Evolutionary conservation across 306 rosid genomes (phyloP).

Genomic region (Alnus rubra): DNA sequence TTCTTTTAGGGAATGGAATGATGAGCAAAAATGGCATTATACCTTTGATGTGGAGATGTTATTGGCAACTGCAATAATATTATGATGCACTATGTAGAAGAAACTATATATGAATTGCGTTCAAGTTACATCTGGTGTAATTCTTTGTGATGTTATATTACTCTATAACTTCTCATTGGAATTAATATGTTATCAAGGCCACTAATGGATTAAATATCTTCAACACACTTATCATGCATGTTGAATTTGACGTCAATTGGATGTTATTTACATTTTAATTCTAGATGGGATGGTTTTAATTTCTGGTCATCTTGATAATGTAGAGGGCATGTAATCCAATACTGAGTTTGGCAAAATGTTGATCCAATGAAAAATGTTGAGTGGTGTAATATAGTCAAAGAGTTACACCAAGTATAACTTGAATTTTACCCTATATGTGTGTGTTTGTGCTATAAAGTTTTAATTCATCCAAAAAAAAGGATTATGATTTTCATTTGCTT

Average conservation of each 20-base stretch:
- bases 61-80: not conserved
- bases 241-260: too few species aligned
- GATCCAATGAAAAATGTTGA: not conserved
- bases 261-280: not conserved
- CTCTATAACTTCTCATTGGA: not conserved
- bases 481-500: slow-evolving; percentile 36
- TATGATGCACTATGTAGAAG: not conserved
- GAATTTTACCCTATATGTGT: not conserved
- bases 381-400: too few species aligned
- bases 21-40: not conserved
- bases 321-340: not conserved
- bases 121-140: not conserved
- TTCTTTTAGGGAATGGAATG: not conserved
- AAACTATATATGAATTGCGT: not conserved
- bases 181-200: not conserved
- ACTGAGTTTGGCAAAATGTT: not conserved
- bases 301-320: not conserved
- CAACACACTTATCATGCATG: not conserved
- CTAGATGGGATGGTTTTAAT: not conserved
- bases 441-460: not conserved
- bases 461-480: not conserved
- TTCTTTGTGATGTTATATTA: too few species aligned
- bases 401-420: not conserved
- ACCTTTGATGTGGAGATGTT: not conserved
- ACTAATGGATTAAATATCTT: not conserved